phyloP scores from a whole-genome alignment of 23 red algal genomes.

The Pyropia haitanensis region DNA sequence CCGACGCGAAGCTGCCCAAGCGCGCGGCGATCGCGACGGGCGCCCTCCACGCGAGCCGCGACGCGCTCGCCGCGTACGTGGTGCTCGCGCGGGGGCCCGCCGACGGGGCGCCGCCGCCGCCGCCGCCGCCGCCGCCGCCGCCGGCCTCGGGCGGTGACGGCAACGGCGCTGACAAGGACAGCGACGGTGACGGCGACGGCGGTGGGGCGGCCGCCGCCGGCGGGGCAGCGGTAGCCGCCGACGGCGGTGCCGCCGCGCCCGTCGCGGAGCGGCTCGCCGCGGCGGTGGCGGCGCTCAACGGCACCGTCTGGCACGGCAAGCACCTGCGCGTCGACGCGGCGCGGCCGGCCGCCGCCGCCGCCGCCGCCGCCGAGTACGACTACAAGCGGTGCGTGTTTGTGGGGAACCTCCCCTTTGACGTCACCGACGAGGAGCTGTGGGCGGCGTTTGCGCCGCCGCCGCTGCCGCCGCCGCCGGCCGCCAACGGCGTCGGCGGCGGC shows the following conservation, averaged over 20 bases:
- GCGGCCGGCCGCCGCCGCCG: background rate
- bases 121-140: too few species aligned
- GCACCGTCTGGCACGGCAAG: conserved; percentile 33
- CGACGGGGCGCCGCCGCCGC: too few species aligned
- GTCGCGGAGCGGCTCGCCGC: background rate
- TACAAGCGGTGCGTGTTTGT: conserved; percentile 47
- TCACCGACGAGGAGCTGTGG: conserved; percentile 63
- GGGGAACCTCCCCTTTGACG: conserved; percentile 89
- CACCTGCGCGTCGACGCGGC: conserved; percentile 34
- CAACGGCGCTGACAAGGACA: too few species aligned
- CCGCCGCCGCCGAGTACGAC: too few species aligned
- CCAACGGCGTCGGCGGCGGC: too few species aligned
- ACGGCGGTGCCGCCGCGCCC: too few species aligned
- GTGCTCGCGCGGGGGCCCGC: conserved; percentile 27
- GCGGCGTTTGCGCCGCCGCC: conserved; percentile 1
- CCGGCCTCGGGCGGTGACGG: too few species aligned
- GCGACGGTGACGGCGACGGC: too few species aligned
- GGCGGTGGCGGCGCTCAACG: conserved; percentile 15
- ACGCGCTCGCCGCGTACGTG: conserved; percentile 56
- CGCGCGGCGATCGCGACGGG: conserved; percentile 31
- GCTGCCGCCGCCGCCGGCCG: too few species aligned
- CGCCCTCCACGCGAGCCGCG: conserved; percentile 8
- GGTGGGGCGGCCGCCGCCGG: too few species aligned
- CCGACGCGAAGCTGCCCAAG: conserved; percentile 47
- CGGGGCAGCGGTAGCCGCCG: too few species aligned